These are phyloP conservation scores for Microstegium vimineum DNA, from an alignment of 176 grass and related monocot species.

Conservation along the genomic window DNA sequence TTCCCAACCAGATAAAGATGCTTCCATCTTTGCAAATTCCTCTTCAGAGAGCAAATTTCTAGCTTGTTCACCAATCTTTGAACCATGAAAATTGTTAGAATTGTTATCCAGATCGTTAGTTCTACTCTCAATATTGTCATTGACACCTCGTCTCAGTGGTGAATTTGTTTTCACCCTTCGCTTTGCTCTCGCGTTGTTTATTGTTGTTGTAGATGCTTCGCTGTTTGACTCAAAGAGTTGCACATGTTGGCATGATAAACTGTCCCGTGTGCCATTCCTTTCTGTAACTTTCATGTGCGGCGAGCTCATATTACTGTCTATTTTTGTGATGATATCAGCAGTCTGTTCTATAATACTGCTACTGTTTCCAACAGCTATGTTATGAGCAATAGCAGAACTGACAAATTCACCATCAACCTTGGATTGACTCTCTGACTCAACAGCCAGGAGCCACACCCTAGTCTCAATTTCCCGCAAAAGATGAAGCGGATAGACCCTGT, in stretches of 20 bases:
- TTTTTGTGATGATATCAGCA: conserved; percentile 79
- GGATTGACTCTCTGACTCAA: conserved; percentile 81
- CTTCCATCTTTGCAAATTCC: conserved; percentile 68
- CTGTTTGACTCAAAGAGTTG: conserved; percentile 48
- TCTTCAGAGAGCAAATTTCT: conserved; percentile 54
- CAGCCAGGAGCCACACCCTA: conserved; percentile 95
- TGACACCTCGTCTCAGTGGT: conserved; percentile 45
- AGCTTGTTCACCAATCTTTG: conserved; percentile 46
- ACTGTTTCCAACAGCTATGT: conserved; percentile 50
- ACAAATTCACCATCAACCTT: conserved; percentile 60
- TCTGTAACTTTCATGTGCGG: conserved; percentile 49
- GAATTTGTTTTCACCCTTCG: conserved; percentile 63
- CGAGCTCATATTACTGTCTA: conserved; percentile 84
- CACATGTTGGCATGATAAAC: conserved; percentile 30
- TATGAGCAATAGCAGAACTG: conserved; percentile 50
- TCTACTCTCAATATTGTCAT: conserved; percentile 53
- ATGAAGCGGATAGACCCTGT: conserved; percentile 92
- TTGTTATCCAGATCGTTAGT: conserved; percentile 54
- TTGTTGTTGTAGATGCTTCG: conserved; percentile 26
- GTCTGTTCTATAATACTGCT: conserved; percentile 91
- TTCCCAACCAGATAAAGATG: conserved; percentile 83
- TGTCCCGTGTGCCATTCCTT: conserved; percentile 57
- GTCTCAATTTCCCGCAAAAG: conserved; percentile 96
- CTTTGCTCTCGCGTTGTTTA: conserved; percentile 59
- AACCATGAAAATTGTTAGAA: conserved; percentile 32